Conservation (phyloP, 805 yeast species). For the Phaffomyces thermotolerans region DNA sequence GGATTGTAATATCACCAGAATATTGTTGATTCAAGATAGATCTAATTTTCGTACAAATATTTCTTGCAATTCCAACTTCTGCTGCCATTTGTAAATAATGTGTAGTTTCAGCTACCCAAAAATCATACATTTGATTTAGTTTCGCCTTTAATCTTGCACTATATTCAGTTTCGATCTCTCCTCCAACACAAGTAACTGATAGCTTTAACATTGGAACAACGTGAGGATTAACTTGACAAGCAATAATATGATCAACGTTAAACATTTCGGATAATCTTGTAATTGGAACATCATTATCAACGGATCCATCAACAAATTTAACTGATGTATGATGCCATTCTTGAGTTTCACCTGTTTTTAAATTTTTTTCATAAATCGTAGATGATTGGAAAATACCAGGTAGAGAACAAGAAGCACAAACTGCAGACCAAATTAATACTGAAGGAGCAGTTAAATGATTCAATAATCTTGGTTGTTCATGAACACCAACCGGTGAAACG, state of each 20-base stretch:
- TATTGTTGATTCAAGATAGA: slow-evolving; percentile 81
- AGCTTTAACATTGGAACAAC: slow-evolving; percentile 78
- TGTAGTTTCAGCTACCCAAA: slow-evolving; percentile 61
- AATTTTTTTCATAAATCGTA: slow-evolving; percentile 76
- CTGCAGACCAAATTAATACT: slow-evolving; percentile 80
- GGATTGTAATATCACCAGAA: slow-evolving; percentile 88
- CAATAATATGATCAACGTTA: slow-evolving; percentile 94
- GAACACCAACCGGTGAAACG: slow-evolving; percentile 84
- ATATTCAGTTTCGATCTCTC: slow-evolving; percentile 55
- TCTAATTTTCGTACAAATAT: slow-evolving; percentile 61
- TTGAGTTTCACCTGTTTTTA: slow-evolving; percentile 58
- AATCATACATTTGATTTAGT: slow-evolving; percentile 47
- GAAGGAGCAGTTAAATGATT: slow-evolving; percentile 77
- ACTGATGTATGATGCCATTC: slow-evolving; percentile 79
- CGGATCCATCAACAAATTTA: slow-evolving; percentile 92
- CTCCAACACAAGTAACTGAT: slow-evolving; percentile 62
- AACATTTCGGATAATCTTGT: slow-evolving; percentile 91
- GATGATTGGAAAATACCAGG: slow-evolving; percentile 90
- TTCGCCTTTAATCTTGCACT: slow-evolving; percentile 47
- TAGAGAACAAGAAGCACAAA: slow-evolving; percentile 88
- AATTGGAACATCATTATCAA: slow-evolving; percentile 89
- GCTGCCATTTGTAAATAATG: slow-evolving; percentile 68
- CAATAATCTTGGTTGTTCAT: slow-evolving; percentile 83
- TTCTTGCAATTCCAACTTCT: slow-evolving; percentile 72
- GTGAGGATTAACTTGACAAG: slow-evolving; percentile 96